These are phyloP conservation scores for Sporisorium exsertum DNA, from an alignment of 1,284 basidiomycete genomes.

Conservation along the genomic window DNA sequence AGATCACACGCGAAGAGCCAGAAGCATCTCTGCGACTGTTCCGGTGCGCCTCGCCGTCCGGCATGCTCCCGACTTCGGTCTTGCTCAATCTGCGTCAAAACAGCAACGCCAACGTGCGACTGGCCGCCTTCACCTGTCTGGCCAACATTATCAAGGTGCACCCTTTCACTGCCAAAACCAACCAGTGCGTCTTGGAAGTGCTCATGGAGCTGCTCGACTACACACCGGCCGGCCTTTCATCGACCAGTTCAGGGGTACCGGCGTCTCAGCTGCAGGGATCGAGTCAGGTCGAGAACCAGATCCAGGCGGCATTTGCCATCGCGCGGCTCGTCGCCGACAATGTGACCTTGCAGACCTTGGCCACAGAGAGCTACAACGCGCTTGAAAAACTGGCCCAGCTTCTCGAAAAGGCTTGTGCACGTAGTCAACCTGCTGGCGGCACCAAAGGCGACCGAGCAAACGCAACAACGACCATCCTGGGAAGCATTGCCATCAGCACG, in stretches of 20 bases:
- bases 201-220: conserved; percentile 60
- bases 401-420: conserved; percentile 42
- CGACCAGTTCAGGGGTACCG: background rate
- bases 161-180: conserved; percentile 54
- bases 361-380: conserved; percentile 48
- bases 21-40: conserved; percentile 39
- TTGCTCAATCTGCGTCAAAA: conserved; percentile 51
- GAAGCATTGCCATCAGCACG: conserved; percentile 21
- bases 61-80: conserved; percentile 56
- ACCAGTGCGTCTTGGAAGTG: conserved; percentile 58
- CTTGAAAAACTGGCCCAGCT: conserved; percentile 44
- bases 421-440: conserved; percentile 17
- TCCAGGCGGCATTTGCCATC: conserved; percentile 60
- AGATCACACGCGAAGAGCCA: conserved; percentile 46
- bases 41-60: conserved; percentile 41
- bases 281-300: conserved; percentile 51
- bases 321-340: conserved; percentile 58
- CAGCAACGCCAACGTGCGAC: conserved; percentile 50
- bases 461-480: conserved; percentile 13
- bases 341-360: conserved; percentile 51
- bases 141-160: conserved; percentile 62
- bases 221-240: conserved; percentile 14
- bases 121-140: conserved; percentile 62
- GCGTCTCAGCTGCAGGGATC: conserved; percentile 23
- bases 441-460: conserved; percentile 15